A percentile compares a stretch with the other conserved stretches of the same genome.
Evolutionary conservation across 2,329 filamentous ascomycete genomes (phyloP).

Genomic region (Penicillium sp.): DNA sequence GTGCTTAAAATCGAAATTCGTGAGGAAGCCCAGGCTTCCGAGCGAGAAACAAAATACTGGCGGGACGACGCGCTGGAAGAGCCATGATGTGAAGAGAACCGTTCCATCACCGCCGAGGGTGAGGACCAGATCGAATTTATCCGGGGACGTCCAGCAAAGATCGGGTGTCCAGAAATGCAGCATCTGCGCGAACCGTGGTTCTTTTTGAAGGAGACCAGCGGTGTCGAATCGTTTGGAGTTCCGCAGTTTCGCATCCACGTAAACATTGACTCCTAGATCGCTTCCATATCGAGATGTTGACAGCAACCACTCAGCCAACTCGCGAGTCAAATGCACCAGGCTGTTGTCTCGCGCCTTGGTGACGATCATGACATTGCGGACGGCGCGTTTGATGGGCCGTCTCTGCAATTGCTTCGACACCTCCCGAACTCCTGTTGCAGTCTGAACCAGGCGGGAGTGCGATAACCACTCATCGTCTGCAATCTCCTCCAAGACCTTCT

Average conservation of each 20-base stretch:
- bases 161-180: conserved; percentile 96
- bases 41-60: conserved; percentile 90
- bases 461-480: conserved; percentile 85
- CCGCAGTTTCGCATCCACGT: conserved; percentile 93
- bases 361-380: conserved; percentile 96
- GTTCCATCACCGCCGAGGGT: conserved; percentile 96
- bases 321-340: conserved; percentile 83
- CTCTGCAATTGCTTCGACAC: conserved; percentile 94
- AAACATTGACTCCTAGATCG: conserved; percentile 91
- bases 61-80: conserved; percentile 94
- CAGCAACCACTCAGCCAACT: conserved; percentile 86
- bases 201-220: conserved; percentile 69
- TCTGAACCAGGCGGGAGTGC: conserved; percentile 92
- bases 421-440: conserved; percentile 90
- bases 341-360: conserved; percentile 97
- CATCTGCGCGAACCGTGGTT: conserved; percentile 79
- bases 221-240: conserved; percentile 87
- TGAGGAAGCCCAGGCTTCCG: conserved; percentile 91
- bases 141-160: conserved; percentile 89
- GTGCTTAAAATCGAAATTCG: conserved; percentile 91
- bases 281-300: conserved; percentile 86
- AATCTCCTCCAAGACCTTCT: conserved; percentile 93
- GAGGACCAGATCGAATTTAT: conserved; percentile 94
- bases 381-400: conserved; percentile 86
- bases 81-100: conserved; percentile 92